These are phyloP conservation scores for Acanthamoeba culbertsoni DNA, from an alignment of 208 protist genomes.

Conservation along the genomic window DNA sequence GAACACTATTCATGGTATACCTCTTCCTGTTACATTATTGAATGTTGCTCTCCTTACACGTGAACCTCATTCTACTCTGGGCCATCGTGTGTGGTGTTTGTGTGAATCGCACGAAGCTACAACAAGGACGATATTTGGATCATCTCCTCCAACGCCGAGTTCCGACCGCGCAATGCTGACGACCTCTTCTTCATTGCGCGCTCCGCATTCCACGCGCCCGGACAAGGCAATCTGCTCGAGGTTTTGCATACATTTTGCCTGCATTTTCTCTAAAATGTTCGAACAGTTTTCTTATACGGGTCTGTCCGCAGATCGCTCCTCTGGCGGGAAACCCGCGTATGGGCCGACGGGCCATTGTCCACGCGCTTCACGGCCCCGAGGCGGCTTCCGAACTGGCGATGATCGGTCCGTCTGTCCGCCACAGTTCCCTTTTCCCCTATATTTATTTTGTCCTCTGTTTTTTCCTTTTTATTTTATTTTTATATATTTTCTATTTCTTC, in stretches of 20 bases:
- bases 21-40: background rate
- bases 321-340: constrained; percentile 9
- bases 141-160: constrained; percentile 44
- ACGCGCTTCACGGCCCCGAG: constrained; percentile 47
- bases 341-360: constrained; percentile 2
- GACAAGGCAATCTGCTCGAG: constrained; percentile 41
- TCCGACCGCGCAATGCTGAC: constrained; percentile 32
- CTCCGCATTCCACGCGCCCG: constrained; percentile 45
- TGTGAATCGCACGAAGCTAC: no score
- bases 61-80: no score
- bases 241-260: background rate
- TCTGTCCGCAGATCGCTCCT: constrained; percentile 45
- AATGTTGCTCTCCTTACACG: no score
- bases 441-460: no score
- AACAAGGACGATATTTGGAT: constrained; percentile 60
- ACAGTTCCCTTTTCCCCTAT: no score
- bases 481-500: no score
- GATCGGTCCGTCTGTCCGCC: background rate
- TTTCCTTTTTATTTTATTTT: no score
- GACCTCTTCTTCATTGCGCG: constrained; percentile 57
- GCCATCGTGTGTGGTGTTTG: no score
- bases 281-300: background rate
- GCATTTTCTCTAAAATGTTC: background rate
- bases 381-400: constrained; percentile 4
- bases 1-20: constrained; percentile 20